Conservation (phyloP, 305 asterid genomes). For the Petunia hybrid region DNA sequence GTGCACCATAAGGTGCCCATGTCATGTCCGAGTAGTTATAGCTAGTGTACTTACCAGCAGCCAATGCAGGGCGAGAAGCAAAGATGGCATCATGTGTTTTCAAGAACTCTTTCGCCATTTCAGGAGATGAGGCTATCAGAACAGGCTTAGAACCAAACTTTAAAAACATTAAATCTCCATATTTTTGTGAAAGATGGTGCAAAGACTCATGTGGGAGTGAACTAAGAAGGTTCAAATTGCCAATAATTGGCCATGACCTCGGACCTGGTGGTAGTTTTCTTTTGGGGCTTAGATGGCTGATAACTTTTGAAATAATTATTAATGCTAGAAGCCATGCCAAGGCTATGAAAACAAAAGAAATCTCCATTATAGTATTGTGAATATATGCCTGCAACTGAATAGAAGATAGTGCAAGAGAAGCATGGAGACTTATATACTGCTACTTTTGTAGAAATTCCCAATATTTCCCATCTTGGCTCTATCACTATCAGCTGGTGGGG, state of each 20-base stretch:
- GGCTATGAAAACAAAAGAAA: not conserved
- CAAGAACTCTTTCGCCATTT: conserved; percentile 44
- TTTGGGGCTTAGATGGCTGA: not conserved
- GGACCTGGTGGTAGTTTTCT: conserved; percentile 28
- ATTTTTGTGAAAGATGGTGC: conserved; percentile 38
- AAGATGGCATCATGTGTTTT: conserved; percentile 37
- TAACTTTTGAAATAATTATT: not conserved
- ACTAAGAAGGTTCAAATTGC: conserved; percentile 51
- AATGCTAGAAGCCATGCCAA: conserved; percentile 5
- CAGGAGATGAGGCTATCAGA: conserved; percentile 40
- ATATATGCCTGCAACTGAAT: too few relatives aligned
- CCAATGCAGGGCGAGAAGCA: conserved; percentile 41
- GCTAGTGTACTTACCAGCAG: conserved; percentile 37
- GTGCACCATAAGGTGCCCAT: conserved; percentile 36
- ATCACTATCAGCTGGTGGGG: too few relatives aligned
- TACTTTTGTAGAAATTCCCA: too few relatives aligned
- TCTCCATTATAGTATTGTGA: too few relatives aligned
- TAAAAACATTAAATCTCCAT: conserved; percentile 41
- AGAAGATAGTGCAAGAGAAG: too few relatives aligned
- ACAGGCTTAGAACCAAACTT: conserved; percentile 39
- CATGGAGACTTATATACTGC: too few relatives aligned
- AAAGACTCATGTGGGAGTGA: conserved; percentile 44
- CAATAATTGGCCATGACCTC: conserved; percentile 53
- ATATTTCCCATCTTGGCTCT: too few relatives aligned
- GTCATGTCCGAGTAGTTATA: conserved; percentile 33